Evolutionary conservation across 768 basidiomycete species (phyloP).

Genomic region (Clathrus columnatus): DNA sequence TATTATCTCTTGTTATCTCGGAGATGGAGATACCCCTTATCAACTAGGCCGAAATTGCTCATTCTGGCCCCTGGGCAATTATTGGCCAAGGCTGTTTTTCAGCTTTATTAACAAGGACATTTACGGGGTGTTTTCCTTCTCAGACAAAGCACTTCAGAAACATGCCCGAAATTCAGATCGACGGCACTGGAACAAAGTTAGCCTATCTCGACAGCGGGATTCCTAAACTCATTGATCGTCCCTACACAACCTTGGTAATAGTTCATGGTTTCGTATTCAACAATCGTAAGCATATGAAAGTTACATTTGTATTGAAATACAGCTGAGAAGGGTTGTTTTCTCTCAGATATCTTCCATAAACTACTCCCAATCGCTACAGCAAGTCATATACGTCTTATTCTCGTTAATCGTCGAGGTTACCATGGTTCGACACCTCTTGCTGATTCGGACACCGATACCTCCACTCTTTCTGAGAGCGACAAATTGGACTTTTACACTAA

Average conservation of each 20-base stretch:
- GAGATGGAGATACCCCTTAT: too few relatives aligned
- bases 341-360: conserved; percentile 21
- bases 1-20: too few relatives aligned
- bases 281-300: neutral
- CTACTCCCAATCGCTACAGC: conserved; percentile 21
- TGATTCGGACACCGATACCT: conserved; percentile 17
- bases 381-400: conserved; percentile 27
- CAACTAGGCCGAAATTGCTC: too few relatives aligned
- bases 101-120: too few relatives aligned
- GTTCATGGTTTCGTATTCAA: conserved; percentile 1
- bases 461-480: neutral
- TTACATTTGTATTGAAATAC: neutral
- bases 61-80: too few relatives aligned
- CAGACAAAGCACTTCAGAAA: too few relatives aligned
- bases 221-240: neutral
- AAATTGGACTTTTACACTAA: neutral
- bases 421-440: conserved; percentile 28
- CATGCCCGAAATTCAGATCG: conserved; percentile 3
- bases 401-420: conserved; percentile 30
- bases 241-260: conserved; percentile 6
- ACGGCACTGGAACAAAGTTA: neutral
- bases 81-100: too few relatives aligned
- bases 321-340: neutral
- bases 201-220: conserved; percentile 7
- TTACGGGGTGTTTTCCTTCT: too few relatives aligned